These are phyloP conservation scores for Lactarius sanguifluus DNA, from an alignment of 768 basidiomycete genomes.

Conservation along the genomic window DNA sequence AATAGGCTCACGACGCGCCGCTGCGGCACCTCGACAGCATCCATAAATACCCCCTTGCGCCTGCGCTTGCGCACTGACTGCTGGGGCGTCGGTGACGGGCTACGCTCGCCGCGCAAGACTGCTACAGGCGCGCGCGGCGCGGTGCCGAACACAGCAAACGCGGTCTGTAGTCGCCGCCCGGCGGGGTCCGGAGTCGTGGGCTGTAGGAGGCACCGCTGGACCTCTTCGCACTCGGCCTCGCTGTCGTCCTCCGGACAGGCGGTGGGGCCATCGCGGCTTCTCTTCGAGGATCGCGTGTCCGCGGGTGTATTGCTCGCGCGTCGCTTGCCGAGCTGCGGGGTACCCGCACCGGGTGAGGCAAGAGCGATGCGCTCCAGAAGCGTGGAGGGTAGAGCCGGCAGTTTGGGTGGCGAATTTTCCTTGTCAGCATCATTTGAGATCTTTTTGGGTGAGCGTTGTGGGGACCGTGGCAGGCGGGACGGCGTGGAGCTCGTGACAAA, in stretches of 20 bases:
- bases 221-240: slow-evolving; percentile 23
- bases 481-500: slow-evolving; percentile 27
- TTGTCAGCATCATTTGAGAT: slow-evolving; percentile 43
- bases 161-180: not conserved
- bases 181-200: slow-evolving; percentile 9
- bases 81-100: slow-evolving; percentile 18
- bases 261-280: not conserved
- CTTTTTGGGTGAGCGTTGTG: slow-evolving; percentile 33
- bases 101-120: not conserved
- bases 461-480: slow-evolving; percentile 23
- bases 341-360: slow-evolving; percentile 36
- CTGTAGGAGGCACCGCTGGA: slow-evolving; percentile 9
- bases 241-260: slow-evolving; percentile 14
- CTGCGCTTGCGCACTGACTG: slow-evolving; percentile 35
- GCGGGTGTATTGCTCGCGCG: slow-evolving; percentile 40
- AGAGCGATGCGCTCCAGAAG: slow-evolving; percentile 48
- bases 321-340: slow-evolving; percentile 46
- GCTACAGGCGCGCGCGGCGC: not conserved
- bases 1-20: slow-evolving; percentile 24
- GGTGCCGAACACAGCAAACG: not conserved
- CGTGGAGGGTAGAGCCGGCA: slow-evolving; percentile 34
- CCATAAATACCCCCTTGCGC: slow-evolving; percentile 51
- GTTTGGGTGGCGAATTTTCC: slow-evolving; percentile 56
- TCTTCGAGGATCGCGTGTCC: slow-evolving; percentile 23
- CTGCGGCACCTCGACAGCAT: slow-evolving; percentile 51